These are phyloP conservation scores for Gossypium anomalum DNA, from an alignment of 345 rosid species.

Conservation along the genomic window DNA sequence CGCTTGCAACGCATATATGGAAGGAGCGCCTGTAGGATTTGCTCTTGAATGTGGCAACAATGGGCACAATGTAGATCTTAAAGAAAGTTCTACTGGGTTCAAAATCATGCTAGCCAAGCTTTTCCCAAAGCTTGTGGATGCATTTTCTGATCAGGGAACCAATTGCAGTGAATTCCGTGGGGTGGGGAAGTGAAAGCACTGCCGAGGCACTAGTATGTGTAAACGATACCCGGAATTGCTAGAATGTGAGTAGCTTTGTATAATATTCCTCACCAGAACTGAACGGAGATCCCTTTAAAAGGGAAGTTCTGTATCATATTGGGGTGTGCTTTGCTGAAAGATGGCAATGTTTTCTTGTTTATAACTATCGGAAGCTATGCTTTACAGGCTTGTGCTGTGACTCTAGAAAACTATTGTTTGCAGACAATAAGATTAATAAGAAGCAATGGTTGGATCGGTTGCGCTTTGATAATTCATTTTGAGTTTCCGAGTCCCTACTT, in stretches of 20 bases:
- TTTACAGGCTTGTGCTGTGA: neutral
- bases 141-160: slow-evolving; percentile 63
- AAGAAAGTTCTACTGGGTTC: slow-evolving; percentile 75
- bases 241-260: slow-evolving; percentile 18
- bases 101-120: slow-evolving; percentile 91
- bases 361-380: neutral
- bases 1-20: slow-evolving; percentile 74
- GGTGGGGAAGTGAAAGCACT: slow-evolving; percentile 24
- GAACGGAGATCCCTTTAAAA: neutral
- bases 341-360: neutral
- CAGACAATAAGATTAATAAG: slow-evolving; percentile 6
- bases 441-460: slow-evolving; percentile 10
- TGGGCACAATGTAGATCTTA: slow-evolving; percentile 33
- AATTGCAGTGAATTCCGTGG: slow-evolving; percentile 49
- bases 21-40: slow-evolving; percentile 57
- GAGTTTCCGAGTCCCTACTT: neutral
- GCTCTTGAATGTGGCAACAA: slow-evolving; percentile 24
- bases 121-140: slow-evolving; percentile 65
- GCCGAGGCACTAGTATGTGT: neutral
- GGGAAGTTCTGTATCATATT: slow-evolving; percentile 7
- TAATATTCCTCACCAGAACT: slow-evolving; percentile 5
- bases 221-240: slow-evolving; percentile 2
- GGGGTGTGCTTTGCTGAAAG: slow-evolving; percentile 8
- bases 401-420: neutral
- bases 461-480: neutral